Percentiles rank a stretch among this genome's conserved stretches.
These are phyloP conservation scores for Deinandra increscens DNA, from an alignment of 129 eudicot species.

Conservation along the genomic window DNA sequence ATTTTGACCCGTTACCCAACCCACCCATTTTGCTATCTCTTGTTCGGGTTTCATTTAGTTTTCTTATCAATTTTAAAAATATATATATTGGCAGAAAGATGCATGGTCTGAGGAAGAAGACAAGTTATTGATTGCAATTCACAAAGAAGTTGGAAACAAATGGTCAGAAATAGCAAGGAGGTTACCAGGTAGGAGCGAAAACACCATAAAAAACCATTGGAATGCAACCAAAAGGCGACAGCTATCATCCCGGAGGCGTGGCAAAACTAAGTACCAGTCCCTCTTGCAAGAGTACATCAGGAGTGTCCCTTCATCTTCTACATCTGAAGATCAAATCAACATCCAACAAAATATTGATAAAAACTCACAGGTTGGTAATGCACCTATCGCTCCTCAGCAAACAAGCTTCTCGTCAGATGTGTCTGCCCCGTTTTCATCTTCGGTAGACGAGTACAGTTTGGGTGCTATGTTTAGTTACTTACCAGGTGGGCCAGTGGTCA, in stretches of 20 bases:
- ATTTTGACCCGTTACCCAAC: background rate
- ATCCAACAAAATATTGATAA: constrained; percentile 16
- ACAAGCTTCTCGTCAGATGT: constrained; percentile 17
- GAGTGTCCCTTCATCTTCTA: constrained; percentile 33
- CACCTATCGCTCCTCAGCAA: constrained; percentile 5
- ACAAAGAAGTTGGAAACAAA: constrained; percentile 53
- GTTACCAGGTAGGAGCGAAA: constrained; percentile 64
- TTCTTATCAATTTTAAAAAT: background rate
- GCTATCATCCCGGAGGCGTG: constrained; percentile 23
- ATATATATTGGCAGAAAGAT: constrained; percentile 50
- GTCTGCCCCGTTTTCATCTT: constrained; percentile 15
- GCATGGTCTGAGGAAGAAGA: constrained; percentile 68
- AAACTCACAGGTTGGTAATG: constrained; percentile 4
- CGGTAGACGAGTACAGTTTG: constrained; percentile 26
- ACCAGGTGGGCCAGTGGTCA: constrained; percentile 24
- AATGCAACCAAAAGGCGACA: constrained; percentile 46
- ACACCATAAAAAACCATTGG: constrained; percentile 62
- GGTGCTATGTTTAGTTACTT: constrained; percentile 21
- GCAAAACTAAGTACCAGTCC: constrained; percentile 29
- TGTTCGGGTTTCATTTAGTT: background rate
- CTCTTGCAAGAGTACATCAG: constrained; percentile 47
- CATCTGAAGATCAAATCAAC: constrained; percentile 25
- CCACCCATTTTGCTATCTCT: background rate
- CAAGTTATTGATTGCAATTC: constrained; percentile 46
- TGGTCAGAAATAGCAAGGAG: constrained; percentile 67